These are phyloP conservation scores for Microthlaspi erraticum DNA, from an alignment of 345 rosid species.

Conservation along the genomic window DNA sequence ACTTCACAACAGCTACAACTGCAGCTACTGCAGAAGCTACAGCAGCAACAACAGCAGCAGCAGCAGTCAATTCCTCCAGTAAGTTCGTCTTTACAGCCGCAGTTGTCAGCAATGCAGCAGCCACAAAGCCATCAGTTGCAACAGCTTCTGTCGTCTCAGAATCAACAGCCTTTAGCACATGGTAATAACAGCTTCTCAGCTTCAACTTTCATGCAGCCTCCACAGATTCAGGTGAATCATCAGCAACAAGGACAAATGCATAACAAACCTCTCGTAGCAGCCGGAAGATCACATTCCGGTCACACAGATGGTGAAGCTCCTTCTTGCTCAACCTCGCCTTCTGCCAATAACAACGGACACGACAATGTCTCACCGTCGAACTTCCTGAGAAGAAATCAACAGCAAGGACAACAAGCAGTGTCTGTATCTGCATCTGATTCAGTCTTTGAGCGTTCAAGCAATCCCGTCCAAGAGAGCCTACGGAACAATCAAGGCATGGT, in stretches of 20 bases:
- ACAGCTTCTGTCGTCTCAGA: conserved; percentile 58
- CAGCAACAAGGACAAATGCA: conserved; percentile 62
- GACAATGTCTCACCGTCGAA: conserved; percentile 51
- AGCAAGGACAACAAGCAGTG: conserved; percentile 31
- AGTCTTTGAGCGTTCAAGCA: conserved; percentile 34
- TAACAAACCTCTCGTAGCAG: conserved; percentile 44
- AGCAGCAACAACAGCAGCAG: conserved; percentile 71
- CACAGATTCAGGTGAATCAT: conserved; percentile 60
- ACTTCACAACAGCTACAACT: conserved; percentile 81
- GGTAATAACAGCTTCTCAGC: conserved; percentile 59
- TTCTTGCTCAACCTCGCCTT: conserved; percentile 95
- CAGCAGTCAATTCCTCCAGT: conserved; percentile 58
- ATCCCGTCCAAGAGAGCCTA: conserved; percentile 44
- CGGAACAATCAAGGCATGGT: conserved; percentile 62
- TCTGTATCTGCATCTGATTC: conserved; percentile 36
- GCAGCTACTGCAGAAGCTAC: conserved; percentile 76
- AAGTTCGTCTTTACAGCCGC: conserved; percentile 68
- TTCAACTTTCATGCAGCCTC: conserved; percentile 63
- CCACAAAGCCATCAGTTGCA: conserved; percentile 69
- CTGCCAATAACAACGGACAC: conserved; percentile 76
- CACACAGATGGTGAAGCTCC: conserved; percentile 89
- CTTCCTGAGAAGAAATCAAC: conserved; percentile 43
- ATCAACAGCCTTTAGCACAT: conserved; percentile 56
- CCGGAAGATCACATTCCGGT: conserved; percentile 66
- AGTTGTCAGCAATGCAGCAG: conserved; percentile 61